These are phyloP conservation scores for Macrophomina pseudophaseolina DNA, from an alignment of 2,329 filamentous ascomycete species.

Conservation along the genomic window DNA sequence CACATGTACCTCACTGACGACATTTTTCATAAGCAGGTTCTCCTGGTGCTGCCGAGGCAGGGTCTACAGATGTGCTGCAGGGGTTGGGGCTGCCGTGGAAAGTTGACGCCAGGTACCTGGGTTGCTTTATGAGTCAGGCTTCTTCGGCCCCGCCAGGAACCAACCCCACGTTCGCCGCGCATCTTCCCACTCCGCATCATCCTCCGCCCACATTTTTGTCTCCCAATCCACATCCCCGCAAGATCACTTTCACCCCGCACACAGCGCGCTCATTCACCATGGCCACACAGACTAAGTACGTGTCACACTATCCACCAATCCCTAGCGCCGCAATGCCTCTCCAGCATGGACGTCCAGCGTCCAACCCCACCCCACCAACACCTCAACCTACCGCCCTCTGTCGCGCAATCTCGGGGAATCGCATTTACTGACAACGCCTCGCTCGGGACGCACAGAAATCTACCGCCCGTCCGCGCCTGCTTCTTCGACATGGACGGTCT, in stretches of 20 bases:
- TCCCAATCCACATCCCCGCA: too few relatives aligned
- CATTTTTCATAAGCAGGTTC: too few relatives aligned
- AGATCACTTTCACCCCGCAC: neutral
- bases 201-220: neutral
- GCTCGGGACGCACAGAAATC: neutral
- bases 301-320: neutral
- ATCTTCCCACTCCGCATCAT: slow-evolving; percentile 8
- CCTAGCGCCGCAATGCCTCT: too few relatives aligned
- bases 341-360: neutral
- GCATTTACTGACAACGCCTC: too few relatives aligned
- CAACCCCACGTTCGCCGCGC: slow-evolving; percentile 16
- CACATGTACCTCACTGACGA: too few relatives aligned
- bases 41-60: too few relatives aligned
- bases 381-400: neutral
- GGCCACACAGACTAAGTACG: slow-evolving; percentile 22
- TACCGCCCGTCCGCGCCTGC: slow-evolving; percentile 72
- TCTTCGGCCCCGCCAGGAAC: neutral
- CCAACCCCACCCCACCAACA: neutral
- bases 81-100: neutral
- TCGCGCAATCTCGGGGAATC: neutral
- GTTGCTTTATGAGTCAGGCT: slow-evolving; percentile 6
- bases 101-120: neutral
- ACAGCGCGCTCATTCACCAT: neutral
- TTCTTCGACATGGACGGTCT: slow-evolving; percentile 99
- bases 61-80: neutral